A percentile compares a stretch with the other conserved stretches of the same genome.
These are phyloP conservation scores for Aspergillus sp. DNA, from an alignment of 2,329 filamentous ascomycete genomes.

Conservation along the genomic window DNA sequence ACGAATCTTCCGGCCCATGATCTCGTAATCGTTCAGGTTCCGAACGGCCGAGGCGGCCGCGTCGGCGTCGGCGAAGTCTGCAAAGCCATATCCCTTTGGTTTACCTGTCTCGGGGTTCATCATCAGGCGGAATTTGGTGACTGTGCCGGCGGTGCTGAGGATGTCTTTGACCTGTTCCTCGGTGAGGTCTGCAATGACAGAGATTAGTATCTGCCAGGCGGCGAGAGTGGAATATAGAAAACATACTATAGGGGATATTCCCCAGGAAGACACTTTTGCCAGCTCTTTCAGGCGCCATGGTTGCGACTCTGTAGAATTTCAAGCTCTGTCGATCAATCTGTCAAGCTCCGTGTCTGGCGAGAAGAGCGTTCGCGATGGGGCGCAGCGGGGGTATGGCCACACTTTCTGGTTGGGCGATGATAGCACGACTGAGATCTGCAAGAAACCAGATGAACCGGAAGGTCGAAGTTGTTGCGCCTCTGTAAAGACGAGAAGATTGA, in stretches of 20 bases:
- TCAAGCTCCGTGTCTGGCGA: background rate
- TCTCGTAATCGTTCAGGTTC: slow-evolving; percentile 91
- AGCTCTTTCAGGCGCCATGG: slow-evolving; percentile 43
- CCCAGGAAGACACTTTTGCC: slow-evolving; percentile 50
- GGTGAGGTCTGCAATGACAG: slow-evolving; percentile 70
- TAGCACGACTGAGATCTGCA: background rate
- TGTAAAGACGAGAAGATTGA: background rate
- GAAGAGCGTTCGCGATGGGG: background rate
- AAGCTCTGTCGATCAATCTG: slow-evolving; percentile 1
- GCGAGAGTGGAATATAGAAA: slow-evolving; percentile 46
- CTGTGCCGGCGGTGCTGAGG: slow-evolving; percentile 84
- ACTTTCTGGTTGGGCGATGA: background rate
- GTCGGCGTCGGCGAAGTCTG: slow-evolving; percentile 92
- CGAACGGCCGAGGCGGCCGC: slow-evolving; percentile 89
- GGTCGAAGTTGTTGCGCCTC: background rate
- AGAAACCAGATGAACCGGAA: background rate
- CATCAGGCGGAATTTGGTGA: slow-evolving; percentile 87
- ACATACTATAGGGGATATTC: slow-evolving; percentile 69
- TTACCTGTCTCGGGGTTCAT: slow-evolving; percentile 94
- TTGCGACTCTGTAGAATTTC: slow-evolving; percentile 10
- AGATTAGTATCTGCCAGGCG: slow-evolving; percentile 15
- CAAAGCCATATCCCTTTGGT: slow-evolving; percentile 95
- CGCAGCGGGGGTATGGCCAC: background rate
- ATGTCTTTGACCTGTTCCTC: slow-evolving; percentile 96
- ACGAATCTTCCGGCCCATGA: slow-evolving; percentile 89